Evolutionary conservation across 306 rosid species (phyloP), one percentile per base, ranked within the genome.

Genomic region (Dalbergia cochinchinensis): DNA sequence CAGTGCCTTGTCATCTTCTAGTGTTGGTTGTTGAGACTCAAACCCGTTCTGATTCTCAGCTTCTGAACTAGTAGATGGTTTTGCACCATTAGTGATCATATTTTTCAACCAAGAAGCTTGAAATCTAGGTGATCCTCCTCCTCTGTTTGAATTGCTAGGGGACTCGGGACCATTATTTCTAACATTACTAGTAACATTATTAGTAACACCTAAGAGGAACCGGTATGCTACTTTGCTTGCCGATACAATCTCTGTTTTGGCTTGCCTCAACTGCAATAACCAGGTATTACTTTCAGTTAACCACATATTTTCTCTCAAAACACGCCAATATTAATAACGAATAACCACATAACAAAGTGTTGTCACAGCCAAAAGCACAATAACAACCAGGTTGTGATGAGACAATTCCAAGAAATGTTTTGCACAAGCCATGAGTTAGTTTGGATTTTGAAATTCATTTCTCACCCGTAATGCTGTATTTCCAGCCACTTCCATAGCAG

Each of bases 401-500:
- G 57, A 62, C 35, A 22, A 15, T 33, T 74, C 77, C 34, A 73
- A 31, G 54, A 62, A 75, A 48, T 41, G 18, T 22, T 59, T 58
- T 4, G 65, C 55, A 26, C 41, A 42, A 50, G 50, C 4, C 39
- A 57, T 11, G 34, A 64, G 62, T 37, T 33, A 8, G 62, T 34
- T 26, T 34, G 35, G 14, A 71, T 72, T 44, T 47, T 54, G 78
- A 61, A 73, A 65, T 35, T 81, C 14, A 19, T 54, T 71, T 81
- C 98, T 85, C 83, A 93, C 99, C 88, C 90, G 90, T 41, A 83
- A 1, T 82, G 99, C 99, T 0, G 98, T 96, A 76, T 74, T 96
- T 78, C 88, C 99, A n/a, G 99, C 99, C 51, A 93, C 97, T 87
- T 93, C 98, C 91, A 96, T 82, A 69, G 99, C 98, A 78, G 99